Evolutionary conservation across 2,329 filamentous ascomycete genomes (phyloP), one percentile per base, ranked within the genome.

Genomic region (Epichloe gansuensis): DNA sequence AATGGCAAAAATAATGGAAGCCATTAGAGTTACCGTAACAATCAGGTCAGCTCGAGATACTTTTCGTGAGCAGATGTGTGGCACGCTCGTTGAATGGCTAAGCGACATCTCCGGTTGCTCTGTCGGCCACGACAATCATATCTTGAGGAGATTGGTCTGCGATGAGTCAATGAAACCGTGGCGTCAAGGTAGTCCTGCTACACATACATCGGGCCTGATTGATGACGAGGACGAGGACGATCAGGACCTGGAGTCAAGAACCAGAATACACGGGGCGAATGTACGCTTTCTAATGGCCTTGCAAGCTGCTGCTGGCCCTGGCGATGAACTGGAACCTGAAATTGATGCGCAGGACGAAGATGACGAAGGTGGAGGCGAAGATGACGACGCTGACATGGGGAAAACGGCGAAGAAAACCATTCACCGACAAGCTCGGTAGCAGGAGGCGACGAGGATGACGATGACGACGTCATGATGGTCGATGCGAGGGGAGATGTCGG

Each of bases 21-120:
- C 95, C 55, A 96, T 98, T 67, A 91, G 95, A 65, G 82, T 98
- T 53, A 97, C 93, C 0, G 89, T 96, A 48, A 98, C 93, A 0
- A 90, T 98, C 56, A 82, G 93, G 45, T 95, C 91, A 9, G 83
- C 93, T 5, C 81, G 94, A 60, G 93, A 98, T 69, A 97, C 90
- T 0, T 98, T 97, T 70, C 81, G 93, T 54, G 93, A 98, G 66
- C 88, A 97, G 66, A 98, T 98, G 94, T 96, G 91, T 61, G 90
- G 88, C n/a, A 89, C 90, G 15, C 91, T 98, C 56, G 86, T 98
- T 51, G 91, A 96, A 61, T 98, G 94, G 94, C 77, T 98, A 21
- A 80, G 84, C 50, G 94, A 98, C 67, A 94, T 98, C 61, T 81
- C 90, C 7, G 90, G 90, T 34, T 96, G 91, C 67, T 86, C 82